phyloP scores from a whole-genome alignment of 2,329 filamentous ascomycete species.

The Massarina eburnea region DNA sequence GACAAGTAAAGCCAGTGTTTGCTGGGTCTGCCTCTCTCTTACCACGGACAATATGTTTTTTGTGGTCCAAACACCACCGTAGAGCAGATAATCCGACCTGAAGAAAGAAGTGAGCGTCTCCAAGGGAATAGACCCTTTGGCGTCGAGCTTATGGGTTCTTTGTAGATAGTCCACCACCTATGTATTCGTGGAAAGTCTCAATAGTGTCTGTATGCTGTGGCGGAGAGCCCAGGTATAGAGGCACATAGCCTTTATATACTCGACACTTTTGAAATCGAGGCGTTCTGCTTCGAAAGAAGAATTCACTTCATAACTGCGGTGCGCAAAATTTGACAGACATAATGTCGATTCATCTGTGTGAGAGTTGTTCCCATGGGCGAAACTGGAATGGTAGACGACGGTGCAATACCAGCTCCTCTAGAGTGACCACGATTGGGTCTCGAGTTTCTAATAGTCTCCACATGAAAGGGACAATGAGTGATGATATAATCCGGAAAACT shows the following conservation, averaged over 20 bases:
- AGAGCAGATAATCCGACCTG: no score
- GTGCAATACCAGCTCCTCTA: slow-evolving; percentile 6
- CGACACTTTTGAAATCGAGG: not conserved
- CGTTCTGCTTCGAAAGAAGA: not conserved
- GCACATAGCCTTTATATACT: not conserved
- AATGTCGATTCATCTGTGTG: not conserved
- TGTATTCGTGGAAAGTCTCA: not conserved
- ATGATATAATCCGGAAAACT: slow-evolving; percentile 9
- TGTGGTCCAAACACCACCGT: no score
- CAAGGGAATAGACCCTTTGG: no score
- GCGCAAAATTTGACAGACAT: not conserved
- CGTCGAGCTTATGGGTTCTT: no score
- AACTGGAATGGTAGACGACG: slow-evolving; percentile 11
- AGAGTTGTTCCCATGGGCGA: slow-evolving; percentile 9
- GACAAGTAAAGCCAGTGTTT: no score
- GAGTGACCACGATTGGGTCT: not conserved
- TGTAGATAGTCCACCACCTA: no score
- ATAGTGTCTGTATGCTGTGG: not conserved
- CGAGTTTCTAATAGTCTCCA: not conserved
- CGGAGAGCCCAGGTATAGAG: not conserved
- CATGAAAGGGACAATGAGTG: slow-evolving; percentile 12
- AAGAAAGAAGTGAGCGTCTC: no score
- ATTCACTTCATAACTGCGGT: not conserved
- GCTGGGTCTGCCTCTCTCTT: no score
- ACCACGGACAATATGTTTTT: no score